Evolutionary conservation across 116 monocot genomes (phyloP).

Genomic region (Cymodocea nodosa): DNA sequence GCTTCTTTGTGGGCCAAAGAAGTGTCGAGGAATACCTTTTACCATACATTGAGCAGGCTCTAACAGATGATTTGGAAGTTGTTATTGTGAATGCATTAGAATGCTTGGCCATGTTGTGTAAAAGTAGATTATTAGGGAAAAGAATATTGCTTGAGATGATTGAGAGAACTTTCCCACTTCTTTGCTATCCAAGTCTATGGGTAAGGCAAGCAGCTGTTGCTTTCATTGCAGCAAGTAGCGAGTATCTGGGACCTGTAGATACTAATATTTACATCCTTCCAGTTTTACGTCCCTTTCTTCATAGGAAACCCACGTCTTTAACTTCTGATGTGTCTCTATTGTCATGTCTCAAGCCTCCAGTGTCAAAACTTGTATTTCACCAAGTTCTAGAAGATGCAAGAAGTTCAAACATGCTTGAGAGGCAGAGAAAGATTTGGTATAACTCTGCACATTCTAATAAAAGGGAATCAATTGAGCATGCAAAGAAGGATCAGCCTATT

Average conservation of each 20-base stretch:
- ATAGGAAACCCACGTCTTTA: constrained; percentile 64
- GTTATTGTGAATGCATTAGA: constrained; percentile 90
- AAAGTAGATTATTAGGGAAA: constrained; percentile 70
- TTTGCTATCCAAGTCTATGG: constrained; percentile 89
- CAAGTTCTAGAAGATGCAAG: constrained; percentile 65
- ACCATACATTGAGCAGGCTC: constrained; percentile 88
- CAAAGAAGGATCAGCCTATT: constrained; percentile 13
- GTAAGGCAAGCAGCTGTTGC: constrained; percentile 62
- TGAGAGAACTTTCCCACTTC: constrained; percentile 67
- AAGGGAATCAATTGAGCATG: constrained; percentile 53
- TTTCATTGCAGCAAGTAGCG: constrained; percentile 76
- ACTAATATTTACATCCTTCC: constrained; percentile 79
- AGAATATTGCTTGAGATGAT: constrained; percentile 70
- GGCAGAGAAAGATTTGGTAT: constrained; percentile 96
- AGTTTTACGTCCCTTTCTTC: constrained; percentile 65
- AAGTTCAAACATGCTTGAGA: constrained; percentile 74
- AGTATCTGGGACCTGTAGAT: constrained; percentile 75
- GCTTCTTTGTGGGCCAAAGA: constrained; percentile 86
- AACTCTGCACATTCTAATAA: constrained; percentile 51
- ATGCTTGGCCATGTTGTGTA: constrained; percentile 81
- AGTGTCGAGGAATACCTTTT: constrained; percentile 96
- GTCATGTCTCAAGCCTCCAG: constrained; percentile 78
- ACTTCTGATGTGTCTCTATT: constrained; percentile 53
- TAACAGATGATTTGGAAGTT: constrained; percentile 75
- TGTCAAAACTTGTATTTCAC: constrained; percentile 64